phyloP scores from a whole-genome alignment of 2,329 filamentous ascomycete genomes.

The Tolypocladium amazonense region DNA sequence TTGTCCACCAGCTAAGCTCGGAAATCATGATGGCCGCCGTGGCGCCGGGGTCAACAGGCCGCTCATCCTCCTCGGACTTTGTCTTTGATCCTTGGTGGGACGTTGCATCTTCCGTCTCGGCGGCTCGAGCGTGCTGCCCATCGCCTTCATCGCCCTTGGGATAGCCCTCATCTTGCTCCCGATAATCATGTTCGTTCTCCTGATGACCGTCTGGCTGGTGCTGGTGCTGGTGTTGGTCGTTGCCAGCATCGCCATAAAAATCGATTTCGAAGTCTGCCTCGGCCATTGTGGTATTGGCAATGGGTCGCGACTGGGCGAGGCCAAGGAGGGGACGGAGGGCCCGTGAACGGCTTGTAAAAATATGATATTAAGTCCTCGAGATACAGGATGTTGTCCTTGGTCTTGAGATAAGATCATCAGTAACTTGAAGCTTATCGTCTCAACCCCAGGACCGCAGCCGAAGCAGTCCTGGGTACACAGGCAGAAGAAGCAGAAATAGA shows the following conservation, averaged over 20 bases:
- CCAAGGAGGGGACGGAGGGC: slow-evolving; percentile 1
- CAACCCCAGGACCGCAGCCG: slow-evolving; percentile 3
- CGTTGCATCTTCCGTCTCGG: slow-evolving; percentile 11
- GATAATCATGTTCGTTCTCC: slow-evolving; percentile 26
- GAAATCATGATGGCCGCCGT: slow-evolving; percentile 72
- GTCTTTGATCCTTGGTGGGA: slow-evolving; percentile 44
- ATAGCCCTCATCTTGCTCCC: slow-evolving; percentile 23
- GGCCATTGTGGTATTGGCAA: slow-evolving; percentile 37
- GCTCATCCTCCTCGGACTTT: slow-evolving; percentile 48
- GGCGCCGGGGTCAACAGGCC: slow-evolving; percentile 47
- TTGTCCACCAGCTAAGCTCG: slow-evolving; percentile 94
- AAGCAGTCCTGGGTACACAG: slow-evolving; percentile 5
- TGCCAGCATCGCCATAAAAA: slow-evolving; percentile 53
- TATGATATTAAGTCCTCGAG: slow-evolving; percentile 6
- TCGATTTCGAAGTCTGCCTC: slow-evolving; percentile 66
- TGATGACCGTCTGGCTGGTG: slow-evolving; percentile 22
- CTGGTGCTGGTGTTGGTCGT: slow-evolving; percentile 26
- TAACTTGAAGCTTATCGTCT: slow-evolving; percentile 8
- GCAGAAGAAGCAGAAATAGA: slow-evolving; percentile 5
- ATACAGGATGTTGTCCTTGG: slow-evolving; percentile 4
- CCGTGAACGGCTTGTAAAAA: slow-evolving; percentile 2
- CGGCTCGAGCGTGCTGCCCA: slow-evolving; percentile 9
- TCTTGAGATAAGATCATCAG: slow-evolving; percentile 4
- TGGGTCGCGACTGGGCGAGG: slow-evolving; percentile 6
- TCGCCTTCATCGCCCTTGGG: slow-evolving; percentile 21